Base-by-base conservation (phyloP, 306 rosid species). In the Lotus japonicus region DNA sequence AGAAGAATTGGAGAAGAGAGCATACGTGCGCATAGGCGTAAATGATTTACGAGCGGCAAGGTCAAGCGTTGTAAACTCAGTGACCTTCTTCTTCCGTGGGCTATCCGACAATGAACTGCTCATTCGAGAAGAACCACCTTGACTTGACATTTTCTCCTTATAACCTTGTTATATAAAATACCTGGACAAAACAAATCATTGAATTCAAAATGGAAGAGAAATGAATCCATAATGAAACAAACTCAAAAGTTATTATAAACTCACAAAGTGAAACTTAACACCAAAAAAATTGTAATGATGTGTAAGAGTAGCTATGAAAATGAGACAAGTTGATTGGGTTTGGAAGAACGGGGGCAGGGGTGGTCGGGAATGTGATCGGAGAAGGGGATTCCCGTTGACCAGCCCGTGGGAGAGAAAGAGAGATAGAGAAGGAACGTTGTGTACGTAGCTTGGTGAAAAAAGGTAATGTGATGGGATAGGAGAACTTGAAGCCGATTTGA, bases 91-190 rank as follows among this genome's bases (percentile, higher is more conserved):
- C 79, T 57, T 87, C 7, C 59, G 56, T 10, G 85, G 66, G 48
- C 84, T 11, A 74, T 42, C 78, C 9, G 80, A 14, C 50, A 79
- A 21, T 3, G 94, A 82, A 42, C 50, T 21, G 51, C 84, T 83
- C 88, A 83, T 85, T 66, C 89, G 79, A 15, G 85, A 79, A 71
- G 89, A 71, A 74, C 84, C 82, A 18, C 82, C 86, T 10, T 73
- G 89, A 69, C 75, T 81, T 0, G 92, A 19, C 97, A 89, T 95
- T 75, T 55, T 71, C 75, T 16, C 76, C 11, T n/a, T n/a, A n/a
- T n/a, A 15, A 9, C n/a, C 26, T 17, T 35, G 48, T 11, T 33
- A 16, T 35, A 23, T 9, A 9, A 39, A 39, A 28, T 56, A 55
- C 10, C 49, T 38, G 50, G 12, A 16, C 15, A 59, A 60, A 2